Conservation (phyloP, 1,139 yeast species). For the Suhomyces bribrorum region DNA sequence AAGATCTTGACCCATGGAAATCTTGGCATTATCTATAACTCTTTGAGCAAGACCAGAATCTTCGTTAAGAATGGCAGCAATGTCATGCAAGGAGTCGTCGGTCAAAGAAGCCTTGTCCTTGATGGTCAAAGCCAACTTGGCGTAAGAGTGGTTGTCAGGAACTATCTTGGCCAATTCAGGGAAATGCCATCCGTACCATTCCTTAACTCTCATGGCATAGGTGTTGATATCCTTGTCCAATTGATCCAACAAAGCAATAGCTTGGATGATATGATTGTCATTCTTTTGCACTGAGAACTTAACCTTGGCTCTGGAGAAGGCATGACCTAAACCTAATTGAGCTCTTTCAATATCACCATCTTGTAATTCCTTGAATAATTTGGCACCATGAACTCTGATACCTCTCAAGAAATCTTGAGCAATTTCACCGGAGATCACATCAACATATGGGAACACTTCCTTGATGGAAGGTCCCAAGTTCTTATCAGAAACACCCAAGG, state of each 20-base stretch:
- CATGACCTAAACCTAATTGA: constrained; percentile 97
- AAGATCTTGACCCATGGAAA: constrained; percentile 98
- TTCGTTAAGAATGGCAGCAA: constrained; percentile 86
- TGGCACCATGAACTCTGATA: constrained; percentile 85
- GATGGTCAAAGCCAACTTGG: constrained; percentile 78
- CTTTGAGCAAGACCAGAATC: constrained; percentile 94
- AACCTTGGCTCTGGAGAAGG: constrained; percentile 97
- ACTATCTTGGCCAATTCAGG: constrained; percentile 97
- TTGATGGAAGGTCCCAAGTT: constrained; percentile 96
- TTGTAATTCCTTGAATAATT: constrained; percentile 87
- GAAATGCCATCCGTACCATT: constrained; percentile 99
- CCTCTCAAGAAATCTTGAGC: constrained; percentile 97
- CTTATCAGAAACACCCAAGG: constrained; percentile 89
- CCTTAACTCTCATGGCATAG: constrained; percentile 97
- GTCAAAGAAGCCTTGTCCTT: constrained; percentile 83
- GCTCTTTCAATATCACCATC: constrained; percentile 97
- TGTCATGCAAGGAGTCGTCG: constrained; percentile 84
- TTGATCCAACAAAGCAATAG: constrained; percentile 94
- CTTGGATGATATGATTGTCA: constrained; percentile 98
- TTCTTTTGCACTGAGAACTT: constrained; percentile 98
- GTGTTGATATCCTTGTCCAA: constrained; percentile 97
- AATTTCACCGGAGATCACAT: constrained; percentile 86
- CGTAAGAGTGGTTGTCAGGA: constrained; percentile 87
- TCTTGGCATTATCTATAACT: constrained; percentile 81
- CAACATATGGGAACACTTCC: constrained; percentile 84